Evolutionary conservation across 2,329 filamentous ascomycete species (phyloP).

Genomic region (Penicillium sp.): DNA sequence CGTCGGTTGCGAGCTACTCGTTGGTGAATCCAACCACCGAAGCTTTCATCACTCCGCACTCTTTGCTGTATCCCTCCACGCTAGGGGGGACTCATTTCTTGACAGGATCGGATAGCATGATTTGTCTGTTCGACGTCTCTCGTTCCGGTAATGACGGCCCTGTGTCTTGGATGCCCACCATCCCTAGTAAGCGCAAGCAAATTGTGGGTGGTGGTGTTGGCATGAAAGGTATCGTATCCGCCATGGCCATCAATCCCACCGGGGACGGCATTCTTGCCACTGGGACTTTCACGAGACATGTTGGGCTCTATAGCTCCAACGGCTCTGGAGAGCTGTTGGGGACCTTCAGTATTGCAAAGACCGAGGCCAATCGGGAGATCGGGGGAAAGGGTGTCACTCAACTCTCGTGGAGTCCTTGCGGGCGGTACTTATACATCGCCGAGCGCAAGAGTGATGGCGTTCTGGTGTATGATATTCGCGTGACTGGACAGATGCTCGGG

Average conservation of each 20-base stretch:
- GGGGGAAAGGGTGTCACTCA: slow-evolving; percentile 56
- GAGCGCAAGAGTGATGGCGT: slow-evolving; percentile 58
- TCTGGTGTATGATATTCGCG: slow-evolving; percentile 59
- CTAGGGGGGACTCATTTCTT: slow-evolving; percentile 53
- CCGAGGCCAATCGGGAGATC: slow-evolving; percentile 38
- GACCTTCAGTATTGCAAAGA: slow-evolving; percentile 49
- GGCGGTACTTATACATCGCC: slow-evolving; percentile 57
- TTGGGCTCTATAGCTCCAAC: slow-evolving; percentile 56
- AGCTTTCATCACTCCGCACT: slow-evolving; percentile 54
- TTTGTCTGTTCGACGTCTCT: slow-evolving; percentile 57
- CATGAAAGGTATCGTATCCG: slow-evolving; percentile 57
- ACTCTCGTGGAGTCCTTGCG: slow-evolving; percentile 58
- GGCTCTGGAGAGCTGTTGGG: slow-evolving; percentile 51
- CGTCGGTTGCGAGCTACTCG: slow-evolving; percentile 53
- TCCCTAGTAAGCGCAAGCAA: slow-evolving; percentile 49
- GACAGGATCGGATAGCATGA: slow-evolving; percentile 54
- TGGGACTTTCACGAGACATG: slow-evolving; percentile 55
- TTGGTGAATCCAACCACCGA: slow-evolving; percentile 57
- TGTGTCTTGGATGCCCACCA: slow-evolving; percentile 45
- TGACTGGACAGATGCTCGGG: slow-evolving; percentile 51
- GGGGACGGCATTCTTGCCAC: slow-evolving; percentile 54
- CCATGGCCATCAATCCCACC: slow-evolving; percentile 47
- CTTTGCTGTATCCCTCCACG: slow-evolving; percentile 51
- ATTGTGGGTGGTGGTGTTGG: slow-evolving; percentile 47
- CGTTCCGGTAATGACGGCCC: slow-evolving; percentile 49